Conservation (phyloP, 176 grass and related monocot genomes). For the Typha latifolia region DNA sequence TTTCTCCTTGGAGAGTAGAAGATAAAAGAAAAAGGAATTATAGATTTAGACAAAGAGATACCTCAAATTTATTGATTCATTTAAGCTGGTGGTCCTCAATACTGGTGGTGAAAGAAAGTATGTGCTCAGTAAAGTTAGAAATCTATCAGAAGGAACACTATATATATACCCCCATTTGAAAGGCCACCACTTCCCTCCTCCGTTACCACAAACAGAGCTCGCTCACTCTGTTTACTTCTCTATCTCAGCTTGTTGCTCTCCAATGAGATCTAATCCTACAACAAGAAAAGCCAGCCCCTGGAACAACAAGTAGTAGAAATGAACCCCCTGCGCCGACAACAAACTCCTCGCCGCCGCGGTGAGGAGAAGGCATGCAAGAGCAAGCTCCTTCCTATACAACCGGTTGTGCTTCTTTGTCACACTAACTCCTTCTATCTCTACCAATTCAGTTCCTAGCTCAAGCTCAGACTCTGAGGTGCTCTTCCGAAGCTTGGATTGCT, state of each 20-base stretch:
- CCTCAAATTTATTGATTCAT: no score
- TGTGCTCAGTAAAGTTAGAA: no score
- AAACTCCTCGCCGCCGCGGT: conserved; percentile 38
- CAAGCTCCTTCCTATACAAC: conserved; percentile 39
- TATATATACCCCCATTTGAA: no score
- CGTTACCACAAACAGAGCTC: neutral
- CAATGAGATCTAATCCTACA: conserved; percentile 42
- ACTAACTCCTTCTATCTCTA: conserved; percentile 1
- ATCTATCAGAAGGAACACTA: no score
- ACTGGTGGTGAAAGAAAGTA: no score
- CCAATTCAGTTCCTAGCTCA: neutral
- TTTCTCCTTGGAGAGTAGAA: no score
- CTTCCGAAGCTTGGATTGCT: conserved; percentile 27
- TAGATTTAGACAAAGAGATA: no score
- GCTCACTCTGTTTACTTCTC: neutral
- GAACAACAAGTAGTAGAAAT: conserved; percentile 50
- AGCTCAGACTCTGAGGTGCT: neutral
- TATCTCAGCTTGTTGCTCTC: conserved; percentile 25
- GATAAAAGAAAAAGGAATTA: no score
- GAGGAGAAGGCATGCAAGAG: conserved; percentile 34
- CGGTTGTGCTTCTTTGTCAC: conserved; percentile 28
- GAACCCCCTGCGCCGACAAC: conserved; percentile 39
- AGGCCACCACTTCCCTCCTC: no score
- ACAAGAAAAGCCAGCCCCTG: conserved; percentile 39
- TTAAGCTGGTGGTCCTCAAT: no score